Evolutionary conservation across 768 basidiomycete species (phyloP).

Genomic region (Mycena maculata): DNA sequence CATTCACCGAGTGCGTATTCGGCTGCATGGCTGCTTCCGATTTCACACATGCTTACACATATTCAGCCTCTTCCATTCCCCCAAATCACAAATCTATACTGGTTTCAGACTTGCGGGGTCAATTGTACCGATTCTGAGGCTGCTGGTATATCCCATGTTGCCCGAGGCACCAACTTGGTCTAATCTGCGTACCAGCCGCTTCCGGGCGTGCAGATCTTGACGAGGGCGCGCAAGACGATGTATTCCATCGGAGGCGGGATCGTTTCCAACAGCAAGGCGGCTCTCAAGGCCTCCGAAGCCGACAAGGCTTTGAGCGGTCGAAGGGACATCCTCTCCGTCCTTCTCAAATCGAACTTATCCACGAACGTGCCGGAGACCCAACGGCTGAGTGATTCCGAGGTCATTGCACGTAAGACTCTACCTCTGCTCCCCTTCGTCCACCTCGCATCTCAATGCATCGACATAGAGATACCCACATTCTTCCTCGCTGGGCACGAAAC

Average conservation of each 20-base stretch:
- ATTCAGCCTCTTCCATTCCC: no score
- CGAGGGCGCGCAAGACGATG: constrained; percentile 44
- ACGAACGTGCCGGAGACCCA: constrained; percentile 56
- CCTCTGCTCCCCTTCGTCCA: neutral
- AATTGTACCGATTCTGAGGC: constrained; percentile 42
- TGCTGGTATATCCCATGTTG: constrained; percentile 39
- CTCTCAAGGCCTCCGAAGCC: constrained; percentile 34
- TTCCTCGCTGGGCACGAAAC: constrained; percentile 49
- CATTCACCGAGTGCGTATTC: constrained; percentile 39
- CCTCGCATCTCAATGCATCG: neutral
- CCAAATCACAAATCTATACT: no score
- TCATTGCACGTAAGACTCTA: constrained; percentile 41
- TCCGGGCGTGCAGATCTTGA: constrained; percentile 19
- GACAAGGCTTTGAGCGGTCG: constrained; percentile 40
- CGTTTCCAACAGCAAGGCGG: constrained; percentile 51
- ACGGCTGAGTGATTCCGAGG: constrained; percentile 60
- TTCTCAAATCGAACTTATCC: constrained; percentile 64
- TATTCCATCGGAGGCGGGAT: constrained; percentile 52
- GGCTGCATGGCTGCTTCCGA: constrained; percentile 18
- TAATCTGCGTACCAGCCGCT: neutral
- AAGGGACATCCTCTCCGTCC: constrained; percentile 59
- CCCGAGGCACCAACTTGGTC: neutral
- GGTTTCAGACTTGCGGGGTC: constrained; percentile 31
- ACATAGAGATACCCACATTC: constrained; percentile 53
- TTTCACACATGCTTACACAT: no score